Evolutionary conservation across 352 stramenopile genomes (phyloP), one percentile per base, ranked within the genome.

Genomic region (Pythium insidiosum): DNA sequence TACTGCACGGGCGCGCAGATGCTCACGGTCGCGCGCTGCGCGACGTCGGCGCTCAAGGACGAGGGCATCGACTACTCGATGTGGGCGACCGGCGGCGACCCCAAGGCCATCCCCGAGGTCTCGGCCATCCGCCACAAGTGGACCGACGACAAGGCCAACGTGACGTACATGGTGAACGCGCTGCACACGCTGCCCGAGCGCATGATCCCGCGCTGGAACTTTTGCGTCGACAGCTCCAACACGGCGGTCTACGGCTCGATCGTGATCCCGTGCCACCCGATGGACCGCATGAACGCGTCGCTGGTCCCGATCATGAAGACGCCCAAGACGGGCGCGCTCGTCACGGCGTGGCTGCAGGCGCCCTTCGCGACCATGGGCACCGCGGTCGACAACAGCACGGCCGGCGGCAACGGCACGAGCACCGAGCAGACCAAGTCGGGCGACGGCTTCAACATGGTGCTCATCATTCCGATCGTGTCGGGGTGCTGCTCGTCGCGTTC

Each of bases 1-100:
- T 5, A 55, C 13, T 55, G 47, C 47, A 48, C 38, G 19, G 38
- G 47, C 39, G 31, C 18, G 22, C 26, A 38, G 30, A 55, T 55
- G 38, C 29, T 24, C 31, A 25, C 21, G 20, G 19, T 48, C 30
- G 30, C 38, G 31, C 47, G 13, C 1, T 55, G 47, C 43, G 48
- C 19, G 25, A 28, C 15, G 30, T 55, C 23, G 5, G 6, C 5
- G 16, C n/a, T n/a, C n/a, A n/a, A 30, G 20, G 24, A 18, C 6
- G 29, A 10, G 11, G 24, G 38, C 0, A 23, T 38, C 2, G 30
- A 53, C 21, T 3, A 30, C 28, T 45, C 46, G 13, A 53, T 53
- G 46, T 53, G 46, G 46, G 34, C 46, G 2, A 53, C 46, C 1
- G 46, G 46, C 33, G 46, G 46, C n/a, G 16, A 26, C 20, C 37